Conservation (phyloP, 805 yeast genomes). For the Pichia nakasei region DNA sequence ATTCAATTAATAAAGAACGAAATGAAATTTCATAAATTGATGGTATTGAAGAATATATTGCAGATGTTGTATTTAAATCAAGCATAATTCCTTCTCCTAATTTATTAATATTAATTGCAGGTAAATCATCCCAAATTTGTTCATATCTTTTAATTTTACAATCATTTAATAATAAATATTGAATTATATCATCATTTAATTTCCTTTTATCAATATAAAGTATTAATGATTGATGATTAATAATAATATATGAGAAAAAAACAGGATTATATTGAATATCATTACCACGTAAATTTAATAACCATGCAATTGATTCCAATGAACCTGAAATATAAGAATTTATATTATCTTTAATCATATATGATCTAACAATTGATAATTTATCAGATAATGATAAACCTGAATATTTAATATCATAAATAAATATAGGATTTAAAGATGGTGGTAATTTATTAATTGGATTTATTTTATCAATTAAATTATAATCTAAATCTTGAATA, state of each 20-base stretch:
- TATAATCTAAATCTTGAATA: conserved; percentile 42
- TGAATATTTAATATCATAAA: conserved; percentile 29
- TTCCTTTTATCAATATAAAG: conserved; percentile 35
- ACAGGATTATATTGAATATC: conserved; percentile 86
- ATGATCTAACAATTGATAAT: conserved; percentile 23
- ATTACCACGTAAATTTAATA: conserved; percentile 41
- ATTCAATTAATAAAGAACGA: conserved; percentile 35
- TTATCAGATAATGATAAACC: conserved; percentile 35
- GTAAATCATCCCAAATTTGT: conserved; percentile 50
- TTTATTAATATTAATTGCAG: conserved; percentile 13
- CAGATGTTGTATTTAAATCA: conserved; percentile 23
- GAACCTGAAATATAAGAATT: conserved; percentile 42
- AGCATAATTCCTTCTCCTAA: conserved; percentile 12
- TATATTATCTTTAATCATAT: conserved; percentile 24
- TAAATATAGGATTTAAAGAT: too few relatives aligned
- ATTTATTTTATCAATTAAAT: conserved; percentile 63
- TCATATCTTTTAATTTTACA: conserved; percentile 42
- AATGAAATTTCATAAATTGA: conserved; percentile 14
- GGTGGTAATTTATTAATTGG: conserved; percentile 12
- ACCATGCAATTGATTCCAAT: conserved; percentile 47
- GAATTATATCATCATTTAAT: conserved; percentile 24
- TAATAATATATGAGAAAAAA: conserved; percentile 59
- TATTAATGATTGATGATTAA: conserved; percentile 30
- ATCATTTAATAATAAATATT: conserved; percentile 14
- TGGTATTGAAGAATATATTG: conserved; percentile 21